Conservation (phyloP, 23 red algal genomes). For the Cyanidioschyzon merolae region DNA sequence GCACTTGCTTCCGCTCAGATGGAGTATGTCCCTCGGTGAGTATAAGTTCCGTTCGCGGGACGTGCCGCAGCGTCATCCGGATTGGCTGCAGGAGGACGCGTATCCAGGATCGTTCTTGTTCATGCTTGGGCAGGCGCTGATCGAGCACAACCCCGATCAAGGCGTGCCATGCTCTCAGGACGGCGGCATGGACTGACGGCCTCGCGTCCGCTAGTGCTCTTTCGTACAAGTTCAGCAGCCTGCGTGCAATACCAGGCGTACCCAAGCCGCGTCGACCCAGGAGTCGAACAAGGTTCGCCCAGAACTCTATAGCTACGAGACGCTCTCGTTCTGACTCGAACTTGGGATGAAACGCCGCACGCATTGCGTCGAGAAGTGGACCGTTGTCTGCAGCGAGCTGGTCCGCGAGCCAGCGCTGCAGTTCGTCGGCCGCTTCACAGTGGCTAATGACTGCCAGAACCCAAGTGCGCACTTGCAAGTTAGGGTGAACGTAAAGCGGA, state of each 20-base stretch:
- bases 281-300: background rate
- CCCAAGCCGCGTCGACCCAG: background rate
- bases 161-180: background rate
- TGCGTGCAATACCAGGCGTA: background rate
- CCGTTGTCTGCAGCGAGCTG: background rate
- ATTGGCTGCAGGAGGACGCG: background rate
- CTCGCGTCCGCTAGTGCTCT: background rate
- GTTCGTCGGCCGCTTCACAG: background rate
- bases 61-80: background rate
- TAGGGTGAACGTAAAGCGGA: background rate
- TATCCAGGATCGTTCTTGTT: background rate
- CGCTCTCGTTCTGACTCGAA: background rate
- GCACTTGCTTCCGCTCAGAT: background rate
- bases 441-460: background rate
- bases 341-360: background rate
- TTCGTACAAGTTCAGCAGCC: background rate
- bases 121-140: background rate
- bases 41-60: too few species aligned
- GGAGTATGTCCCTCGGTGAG: background rate
- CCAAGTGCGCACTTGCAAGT: background rate
- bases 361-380: background rate
- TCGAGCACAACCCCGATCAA: background rate
- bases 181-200: background rate
- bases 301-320: background rate
- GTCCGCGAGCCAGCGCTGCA: background rate